Percentiles rank a stretch among this genome's conserved stretches.
These are phyloP conservation scores for Musa troglodytarum DNA, from an alignment of 176 grass and related monocot species.

Conservation along the genomic window DNA sequence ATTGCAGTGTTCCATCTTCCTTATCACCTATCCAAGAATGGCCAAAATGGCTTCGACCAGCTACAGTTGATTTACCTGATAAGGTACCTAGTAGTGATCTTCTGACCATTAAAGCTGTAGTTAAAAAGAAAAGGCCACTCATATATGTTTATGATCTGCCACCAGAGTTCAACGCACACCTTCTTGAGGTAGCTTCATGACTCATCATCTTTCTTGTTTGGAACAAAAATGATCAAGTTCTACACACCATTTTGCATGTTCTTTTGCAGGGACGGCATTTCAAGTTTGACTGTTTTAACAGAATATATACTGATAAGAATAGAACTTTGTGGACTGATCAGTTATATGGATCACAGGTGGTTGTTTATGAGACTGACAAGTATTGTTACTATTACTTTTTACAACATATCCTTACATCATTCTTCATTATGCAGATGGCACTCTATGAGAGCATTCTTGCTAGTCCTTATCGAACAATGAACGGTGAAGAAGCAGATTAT, in stretches of 20 bases:
- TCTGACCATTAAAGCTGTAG: conserved; percentile 36
- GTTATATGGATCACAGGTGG: conserved; percentile 92
- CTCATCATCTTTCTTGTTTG: background rate
- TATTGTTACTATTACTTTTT: background rate
- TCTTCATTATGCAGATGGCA: conserved; percentile 54
- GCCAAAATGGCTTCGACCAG: conserved; percentile 64
- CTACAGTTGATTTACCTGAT: conserved; percentile 28
- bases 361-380: conserved; percentile 1
- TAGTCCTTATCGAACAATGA: conserved; percentile 84
- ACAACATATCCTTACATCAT: background rate
- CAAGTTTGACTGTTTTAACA: conserved; percentile 84
- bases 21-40: conserved; percentile 44
- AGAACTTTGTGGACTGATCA: conserved; percentile 69
- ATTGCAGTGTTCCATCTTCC: conserved; percentile 82
- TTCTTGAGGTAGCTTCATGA: conserved; percentile 60
- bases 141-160: conserved; percentile 98
- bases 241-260: conserved; percentile 11
- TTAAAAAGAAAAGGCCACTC: conserved; percentile 73
- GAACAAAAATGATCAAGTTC: background rate
- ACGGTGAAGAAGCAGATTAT: conserved; percentile 95
- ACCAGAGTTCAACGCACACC: conserved; percentile 79
- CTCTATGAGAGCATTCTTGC: conserved; percentile 94
- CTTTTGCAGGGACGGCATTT: conserved; percentile 64
- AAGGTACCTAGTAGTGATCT: conserved; percentile 12
- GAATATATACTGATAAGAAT: conserved; percentile 73